Base-by-base conservation (phyloP, 2,329 filamentous ascomycete species). In the Stachybotrys echinatus region DNA sequence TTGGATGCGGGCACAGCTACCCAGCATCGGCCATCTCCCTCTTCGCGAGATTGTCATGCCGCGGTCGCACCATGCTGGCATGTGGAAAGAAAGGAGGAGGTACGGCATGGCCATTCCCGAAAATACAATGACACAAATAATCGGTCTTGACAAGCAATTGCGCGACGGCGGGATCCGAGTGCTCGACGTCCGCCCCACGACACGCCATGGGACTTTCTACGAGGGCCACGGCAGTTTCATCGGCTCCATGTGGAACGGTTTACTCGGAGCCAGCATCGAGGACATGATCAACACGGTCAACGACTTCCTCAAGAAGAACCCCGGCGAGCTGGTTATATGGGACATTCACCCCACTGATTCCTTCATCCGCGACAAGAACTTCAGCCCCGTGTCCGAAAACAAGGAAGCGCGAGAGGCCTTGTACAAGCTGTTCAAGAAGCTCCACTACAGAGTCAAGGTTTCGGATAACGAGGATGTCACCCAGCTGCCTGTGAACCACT, bases 311-410 rank as follows among this genome's bases (percentile, higher is more conserved):
- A 23, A 50, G 0, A 39, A 59, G 6, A 43, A 56, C 20, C 65
- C 65, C 3, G 65, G 66, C 12, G 66, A 69, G 52, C 55, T 68
- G 43, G 56, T 64, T 57, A 66, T 69, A 49, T 56, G 58, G 49
- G 65, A 69, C 45, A 50, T 69, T 12, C 55, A 64, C 34, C 42
- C 52, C 23, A 8, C 7, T 3, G 54, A 58, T 2, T 48, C 46
- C 21, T 52, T 50, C 37, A 47, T 42, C 19, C 39, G 45, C 3
- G 18, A 42, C 14, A 45, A 43, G 12, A 12, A n/a, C 6, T 55
- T 38, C n/a, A 17, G 34, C 5, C 3, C 12, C 1, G 39, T 58
- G 27, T 14, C 27, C 27, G 14, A 10, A 18, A 20, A 49, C 17
- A 23, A 46, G 8, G 8, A 18, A 6, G 55, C 54, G 2, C 52